Conservation (phyloP, 139 green algal genomes). For the Picochlorum sp. region DNA sequence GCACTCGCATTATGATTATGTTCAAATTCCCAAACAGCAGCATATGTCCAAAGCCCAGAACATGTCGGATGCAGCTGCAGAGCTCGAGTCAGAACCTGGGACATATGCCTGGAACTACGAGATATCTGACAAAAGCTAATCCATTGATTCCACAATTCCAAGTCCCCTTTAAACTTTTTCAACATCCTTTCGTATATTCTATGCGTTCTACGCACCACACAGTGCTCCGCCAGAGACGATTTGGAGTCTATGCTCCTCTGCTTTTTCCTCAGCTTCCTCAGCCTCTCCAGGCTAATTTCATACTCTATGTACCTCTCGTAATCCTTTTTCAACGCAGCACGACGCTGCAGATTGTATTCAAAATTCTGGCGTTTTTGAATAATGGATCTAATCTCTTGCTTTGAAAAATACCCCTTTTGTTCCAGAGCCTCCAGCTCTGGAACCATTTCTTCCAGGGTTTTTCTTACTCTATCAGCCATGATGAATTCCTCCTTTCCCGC, state of each 20-base stretch:
- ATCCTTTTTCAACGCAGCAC: constrained; percentile 58
- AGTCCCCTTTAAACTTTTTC: constrained; percentile 78
- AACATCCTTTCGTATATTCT: constrained; percentile 83
- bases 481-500: no score
- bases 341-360: constrained; percentile 79
- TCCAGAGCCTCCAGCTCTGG: constrained; percentile 89
- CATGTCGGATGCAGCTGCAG: constrained; percentile 72
- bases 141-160: constrained; percentile 76
- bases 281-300: constrained; percentile 66
- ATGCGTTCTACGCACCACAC: constrained; percentile 60
- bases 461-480: neutral
- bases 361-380: constrained; percentile 65
- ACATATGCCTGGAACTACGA: constrained; percentile 47
- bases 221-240: constrained; percentile 46
- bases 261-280: constrained; percentile 39
- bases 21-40: constrained; percentile 83
- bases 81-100: constrained; percentile 58
- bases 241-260: constrained; percentile 35
- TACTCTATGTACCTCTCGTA: constrained; percentile 73
- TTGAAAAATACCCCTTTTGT: constrained; percentile 73
- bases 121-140: constrained; percentile 60
- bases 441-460: constrained; percentile 86
- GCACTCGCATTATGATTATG: constrained; percentile 59
- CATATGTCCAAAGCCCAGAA: constrained; percentile 76
- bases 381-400: constrained; percentile 65